These are phyloP conservation scores for Aspergillus sp. DNA, from an alignment of 2,329 filamentous ascomycete species.

Conservation along the genomic window DNA sequence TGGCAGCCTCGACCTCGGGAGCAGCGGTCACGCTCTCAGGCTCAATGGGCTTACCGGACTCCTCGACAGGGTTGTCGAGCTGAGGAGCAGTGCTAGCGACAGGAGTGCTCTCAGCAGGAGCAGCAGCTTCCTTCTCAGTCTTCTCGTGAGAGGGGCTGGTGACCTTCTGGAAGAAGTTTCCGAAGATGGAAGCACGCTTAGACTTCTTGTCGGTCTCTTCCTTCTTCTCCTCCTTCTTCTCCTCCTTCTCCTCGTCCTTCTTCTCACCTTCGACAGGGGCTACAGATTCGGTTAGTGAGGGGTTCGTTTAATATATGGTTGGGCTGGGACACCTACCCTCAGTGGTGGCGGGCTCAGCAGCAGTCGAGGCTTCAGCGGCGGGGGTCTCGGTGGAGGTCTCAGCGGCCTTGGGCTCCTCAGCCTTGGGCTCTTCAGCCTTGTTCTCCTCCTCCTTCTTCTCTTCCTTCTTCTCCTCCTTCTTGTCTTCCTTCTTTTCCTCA, in stretches of 20 bases:
- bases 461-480: not conserved
- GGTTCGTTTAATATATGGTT: not conserved
- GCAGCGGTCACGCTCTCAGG: constrained; percentile 47
- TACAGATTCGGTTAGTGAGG: constrained; percentile 30
- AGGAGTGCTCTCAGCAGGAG: constrained; percentile 46
- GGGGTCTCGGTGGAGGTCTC: constrained; percentile 18
- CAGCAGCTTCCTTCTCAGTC: constrained; percentile 49
- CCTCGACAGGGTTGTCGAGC: constrained; percentile 46
- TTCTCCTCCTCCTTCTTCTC: constrained; percentile 30
- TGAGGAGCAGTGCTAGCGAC: constrained; percentile 52
- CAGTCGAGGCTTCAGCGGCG: constrained; percentile 16
- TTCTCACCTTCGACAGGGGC: constrained; percentile 45
- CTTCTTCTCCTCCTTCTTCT: constrained; percentile 29
- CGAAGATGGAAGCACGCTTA: constrained; percentile 86
- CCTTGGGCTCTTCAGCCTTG: constrained; percentile 27
- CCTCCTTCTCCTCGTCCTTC: constrained; percentile 21
- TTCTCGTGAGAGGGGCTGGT: constrained; percentile 47
- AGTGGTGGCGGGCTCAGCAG: constrained; percentile 10
- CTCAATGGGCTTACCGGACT: constrained; percentile 40
- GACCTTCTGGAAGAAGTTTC: constrained; percentile 72
- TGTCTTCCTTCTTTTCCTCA: constrained; percentile 42
- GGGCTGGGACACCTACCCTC: constrained; percentile 20
- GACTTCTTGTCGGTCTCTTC: constrained; percentile 50
- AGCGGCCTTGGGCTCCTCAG: constrained; percentile 40
- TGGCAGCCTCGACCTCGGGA: constrained; percentile 36